Evolutionary conservation across 768 basidiomycete genomes (phyloP), one percentile per base, ranked within the genome.

Genomic region (Infundibulicybe gibba): DNA sequence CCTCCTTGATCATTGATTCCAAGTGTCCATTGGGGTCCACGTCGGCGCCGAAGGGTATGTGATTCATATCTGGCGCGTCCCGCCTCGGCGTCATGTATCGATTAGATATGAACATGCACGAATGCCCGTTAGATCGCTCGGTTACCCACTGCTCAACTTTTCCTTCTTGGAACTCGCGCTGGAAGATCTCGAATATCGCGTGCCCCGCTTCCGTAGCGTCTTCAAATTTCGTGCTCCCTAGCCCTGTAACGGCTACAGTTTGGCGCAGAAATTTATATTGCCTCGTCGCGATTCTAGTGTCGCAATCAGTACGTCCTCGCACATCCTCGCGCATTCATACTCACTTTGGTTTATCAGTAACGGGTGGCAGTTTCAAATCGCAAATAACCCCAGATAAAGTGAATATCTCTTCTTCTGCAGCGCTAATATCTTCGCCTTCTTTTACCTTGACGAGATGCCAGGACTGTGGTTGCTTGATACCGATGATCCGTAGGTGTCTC

Each of bases 11-110:
- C 46, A 52, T 45, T 5, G n/a, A 5, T 44, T 45, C 20, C 32
- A 54, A 42, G 30, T 47, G 21, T 16, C 45, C 43, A 10, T 50
- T 34, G 3, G 54, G 54, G 37, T 55, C 54, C 2, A 49, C 50
- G 6, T 19, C n/a, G 13, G 30, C 15, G 10, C 20, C 14, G 47
- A 56, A 53, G 12, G 45, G 42, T 2, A 51, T 17, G 12, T 19
- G 35, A 8, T 41, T 21, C n/a, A 33, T 40, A 16, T 12, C 19
- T n/a, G n/a, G n/a, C n/a, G n/a, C n/a, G n/a, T n/a, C n/a, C n/a
- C n/a, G n/a, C n/a, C n/a, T n/a, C n/a, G n/a, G 42, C 43, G 31
- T 53, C 52, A 3, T 35, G 16, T 35, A 11, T n/a, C 0, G 46
- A 25, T 13, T 47, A 50, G 30, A 56, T 56, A 53, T 15, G 46